Base-by-base conservation (phyloP, 2,329 filamentous ascomycete genomes). In the Clarireedia monteithiana region DNA sequence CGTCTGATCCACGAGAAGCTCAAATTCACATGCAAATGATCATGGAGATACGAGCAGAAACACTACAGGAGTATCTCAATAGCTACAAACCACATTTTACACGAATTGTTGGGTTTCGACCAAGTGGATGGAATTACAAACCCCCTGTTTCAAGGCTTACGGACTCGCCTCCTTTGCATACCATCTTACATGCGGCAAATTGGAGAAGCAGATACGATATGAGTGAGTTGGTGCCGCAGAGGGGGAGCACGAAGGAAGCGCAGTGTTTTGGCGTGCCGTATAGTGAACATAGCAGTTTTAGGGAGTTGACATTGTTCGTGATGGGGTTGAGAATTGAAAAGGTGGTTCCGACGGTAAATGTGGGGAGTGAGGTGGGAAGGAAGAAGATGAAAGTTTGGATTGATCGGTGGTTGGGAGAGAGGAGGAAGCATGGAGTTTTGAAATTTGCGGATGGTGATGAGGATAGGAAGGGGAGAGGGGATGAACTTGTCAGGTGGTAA, bases 21-120 rank as follows among this genome's bases (percentile, higher is more conserved):
- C 92, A 97, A 71, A 91, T 99, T 0, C 94, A 99, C 72, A 96
- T 99, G 91, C 95, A 96, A 64, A 91, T 88, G 65, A 78, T 99
- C 9, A 94, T 94, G 78, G 92, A 97, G 70, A 91, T 99, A 62
- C 85, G 91, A 26, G 85, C 91, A 36, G 91, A 96, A 63, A 96
- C 92, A 0, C 78, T 99, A 1, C 84, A 89, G 61, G 91, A 96
- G 59, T 99, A 99, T 66, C 80, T 97, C 5, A 82, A 86, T 64
- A 78, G 81, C 38, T 88, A 90, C 73, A 87, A 86, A 60, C 85
- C 88, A 6, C 84, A 89, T 63, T 99, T 97, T 70, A 84, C 84
- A 14, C 86, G 89, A 52, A 84, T 96, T 47, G 87, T 97, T 17
- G 94, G 91, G 4, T 95, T 99, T 71, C 82, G 91, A 0, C 94